Evolutionary conservation across 2,329 filamentous ascomycete species (phyloP).

Genomic region (Neofusicoccum parvum): DNA sequence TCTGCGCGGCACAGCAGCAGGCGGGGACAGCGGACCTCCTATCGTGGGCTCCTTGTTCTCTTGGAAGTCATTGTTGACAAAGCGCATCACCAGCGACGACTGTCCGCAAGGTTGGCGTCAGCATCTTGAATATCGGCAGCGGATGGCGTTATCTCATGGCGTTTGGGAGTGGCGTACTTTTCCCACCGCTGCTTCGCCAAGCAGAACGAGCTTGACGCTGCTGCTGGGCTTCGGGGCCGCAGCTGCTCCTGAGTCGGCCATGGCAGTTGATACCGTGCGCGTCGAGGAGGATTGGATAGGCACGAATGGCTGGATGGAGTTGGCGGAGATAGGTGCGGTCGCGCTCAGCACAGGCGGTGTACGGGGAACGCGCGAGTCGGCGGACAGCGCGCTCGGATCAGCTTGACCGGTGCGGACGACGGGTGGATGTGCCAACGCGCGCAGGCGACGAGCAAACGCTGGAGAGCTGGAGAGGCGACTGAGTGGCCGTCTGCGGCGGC

Average conservation of each 20-base stretch:
- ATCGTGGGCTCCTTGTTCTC: constrained; percentile 99
- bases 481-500: constrained; percentile 7
- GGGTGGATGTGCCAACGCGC: not conserved
- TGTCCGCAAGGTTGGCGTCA: constrained; percentile 40
- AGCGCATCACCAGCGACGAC: constrained; percentile 96
- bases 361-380: constrained; percentile 1
- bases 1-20: not conserved
- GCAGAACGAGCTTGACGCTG: constrained; percentile 98
- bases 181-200: constrained; percentile 96
- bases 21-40: constrained; percentile 67
- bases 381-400: constrained; percentile 14
- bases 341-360: constrained; percentile 20
- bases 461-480: not conserved
- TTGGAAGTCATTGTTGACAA: constrained; percentile 99
- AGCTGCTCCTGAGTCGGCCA: constrained; percentile 71
- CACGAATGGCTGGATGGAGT: constrained; percentile 4
- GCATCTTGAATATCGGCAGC: constrained; percentile 20
- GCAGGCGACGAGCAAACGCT: not conserved
- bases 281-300: not conserved
- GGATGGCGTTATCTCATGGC: constrained; percentile 8
- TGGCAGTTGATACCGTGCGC: constrained; percentile 38
- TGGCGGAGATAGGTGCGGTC: constrained; percentile 19
- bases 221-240: constrained; percentile 88
- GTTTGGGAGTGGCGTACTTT: constrained; percentile 65
- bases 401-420: constrained; percentile 1